Base-by-base conservation (phyloP, 371 early-diverging fungal species). In the Chytridium lagenaria region DNA sequence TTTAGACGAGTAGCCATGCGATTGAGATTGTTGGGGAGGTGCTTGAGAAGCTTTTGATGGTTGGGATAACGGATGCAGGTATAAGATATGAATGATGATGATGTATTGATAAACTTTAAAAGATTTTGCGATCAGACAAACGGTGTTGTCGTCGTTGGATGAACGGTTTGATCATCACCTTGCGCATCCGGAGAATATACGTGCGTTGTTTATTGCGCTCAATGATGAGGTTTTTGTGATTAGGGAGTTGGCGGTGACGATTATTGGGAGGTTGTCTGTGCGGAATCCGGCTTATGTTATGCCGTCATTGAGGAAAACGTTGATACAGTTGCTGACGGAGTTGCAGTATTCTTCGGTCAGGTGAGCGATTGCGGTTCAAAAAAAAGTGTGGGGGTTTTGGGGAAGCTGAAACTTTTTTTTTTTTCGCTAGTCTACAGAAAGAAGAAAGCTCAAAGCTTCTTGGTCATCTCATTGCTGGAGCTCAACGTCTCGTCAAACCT, bases 201-300 rank as follows among this genome's bases (percentile, higher is more conserved):
- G 93, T 12, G 89, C 94, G 3, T 74, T 97, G 26, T 93, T 96
- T 77, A 88, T 97, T 66, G 94, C 97, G 0, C 74, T 96, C 44
- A 96, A 96, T 68, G 98, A 98, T 72, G 97, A 97, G 76, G 88
- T 91, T 1, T 97, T 95, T 83, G 88, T 89, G n/a, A 93, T 95
- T 68, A 90, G 96, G 15, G 91, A 94, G 75, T 85, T 91, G 2
- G 93, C 94, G 1, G 92, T 97, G 30, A 80, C 87, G 0, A 92
- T 95, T 57, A 92, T 98, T 64, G 97, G 97, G 10, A 87, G 98
- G 31, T 81, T 98, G 34, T 89, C 94, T 0, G 81, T 88, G 0
- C 91, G 90, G 70, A 97, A 97, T 75, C 97, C 98, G 1, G 96
- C 96, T 0, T 95, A 95, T 75, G 93, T 96, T 7, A 90, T 96